Percentiles rank a stretch among this genome's conserved stretches.
Evolutionary conservation across 306 rosid species (phyloP).

Genomic region (Lathyrus oleraceus): DNA sequence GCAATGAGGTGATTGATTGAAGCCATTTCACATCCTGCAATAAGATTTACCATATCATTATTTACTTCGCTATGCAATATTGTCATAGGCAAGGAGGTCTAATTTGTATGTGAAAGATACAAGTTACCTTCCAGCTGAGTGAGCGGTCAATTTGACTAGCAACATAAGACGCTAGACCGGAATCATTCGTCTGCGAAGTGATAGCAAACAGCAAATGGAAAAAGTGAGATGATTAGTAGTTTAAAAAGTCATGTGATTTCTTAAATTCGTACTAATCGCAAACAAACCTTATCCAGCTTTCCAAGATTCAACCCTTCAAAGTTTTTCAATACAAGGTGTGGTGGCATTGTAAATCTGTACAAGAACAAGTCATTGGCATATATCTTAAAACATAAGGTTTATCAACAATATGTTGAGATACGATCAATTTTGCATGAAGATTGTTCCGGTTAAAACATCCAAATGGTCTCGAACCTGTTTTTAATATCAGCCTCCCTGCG

Average conservation of each 20-base stretch:
- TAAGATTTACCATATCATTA: conserved; percentile 10
- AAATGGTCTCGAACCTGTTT: too few relatives aligned
- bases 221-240: conserved; percentile 5
- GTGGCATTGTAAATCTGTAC: too few relatives aligned
- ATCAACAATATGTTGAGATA: too few relatives aligned
- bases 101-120: too few relatives aligned
- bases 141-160: too few relatives aligned
- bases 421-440: too few relatives aligned
- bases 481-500: too few relatives aligned
- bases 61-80: conserved; percentile 15
- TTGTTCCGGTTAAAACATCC: too few relatives aligned
- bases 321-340: conserved; percentile 67
- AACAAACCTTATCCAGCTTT: conserved; percentile 57
- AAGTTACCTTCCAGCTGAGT: too few relatives aligned
- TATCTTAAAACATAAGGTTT: too few relatives aligned
- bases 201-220: conserved; percentile 17
- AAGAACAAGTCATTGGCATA: too few relatives aligned
- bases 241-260: neutral
- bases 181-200: neutral
- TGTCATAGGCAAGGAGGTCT: neutral
- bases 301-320: conserved; percentile 77
- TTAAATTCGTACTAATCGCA: neutral
- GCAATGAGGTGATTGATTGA: conserved; percentile 82
- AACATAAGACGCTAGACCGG: too few relatives aligned
- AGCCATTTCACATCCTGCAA: conserved; percentile 91